Base-by-base conservation (phyloP, 305 asterid genomes). In the Fraxinus baroniana region DNA sequence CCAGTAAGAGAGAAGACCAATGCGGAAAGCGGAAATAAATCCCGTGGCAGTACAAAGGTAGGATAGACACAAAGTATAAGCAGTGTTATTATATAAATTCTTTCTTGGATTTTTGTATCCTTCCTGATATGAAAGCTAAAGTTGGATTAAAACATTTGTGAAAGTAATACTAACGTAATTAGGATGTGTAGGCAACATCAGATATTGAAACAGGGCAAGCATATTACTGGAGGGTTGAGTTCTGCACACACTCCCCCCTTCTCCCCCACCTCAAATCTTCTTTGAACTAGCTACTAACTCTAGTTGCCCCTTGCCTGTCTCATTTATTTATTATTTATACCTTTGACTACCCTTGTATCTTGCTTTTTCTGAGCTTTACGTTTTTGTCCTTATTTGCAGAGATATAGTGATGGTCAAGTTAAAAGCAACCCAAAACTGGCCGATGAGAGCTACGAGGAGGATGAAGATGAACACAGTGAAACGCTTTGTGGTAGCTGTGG, bases 1-100 rank as follows among this genome's bases (percentile, higher is more conserved):
- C 93, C 95, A 35, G 83, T 84, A 60, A 95, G 90, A 79, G 98
- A 92, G 85, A 92, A 90, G 85, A 92, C 91, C 76, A 89, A 80
- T 77, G 86, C 87, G n/a, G 97, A 95, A 64, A 87, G 92, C 79
- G 97, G 97, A 78, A 95, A 89, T 89, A 95, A 89, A 86, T 86
- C 94, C 72, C 92, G 89, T 83, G 88, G 84, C 79, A 81, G 91
- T 91, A 87, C 90, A 24, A 92, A 95, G 97, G 98, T 94, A 77
- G 78, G 44, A 64, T 62, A 39, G 3, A 32, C 81, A 68, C 74
- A 68, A 10, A 10, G 3, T 30, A 28, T 13, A 46, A 84, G 37
- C 52, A 12, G 13, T 84, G 57, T 32, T 78, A 77, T 9, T 77
- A 46, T 55, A 26, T 41, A 9, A 46, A 73, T 74, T 36, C 76